Conservation (phyloP, 2,329 filamentous ascomycete genomes). For the Alternaria sp. region DNA sequence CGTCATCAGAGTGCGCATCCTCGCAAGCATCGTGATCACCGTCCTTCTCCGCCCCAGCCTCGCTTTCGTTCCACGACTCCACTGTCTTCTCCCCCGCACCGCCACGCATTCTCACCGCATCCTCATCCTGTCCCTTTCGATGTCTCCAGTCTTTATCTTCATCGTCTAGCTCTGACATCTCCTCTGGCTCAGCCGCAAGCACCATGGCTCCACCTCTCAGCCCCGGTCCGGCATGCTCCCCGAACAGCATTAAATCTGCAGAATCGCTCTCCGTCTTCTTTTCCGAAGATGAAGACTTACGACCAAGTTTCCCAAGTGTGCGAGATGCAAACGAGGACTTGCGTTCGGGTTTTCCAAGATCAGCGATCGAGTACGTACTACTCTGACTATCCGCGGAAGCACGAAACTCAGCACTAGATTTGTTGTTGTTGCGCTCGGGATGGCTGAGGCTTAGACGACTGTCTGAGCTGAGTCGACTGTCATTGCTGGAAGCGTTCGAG, state of each 20-base stretch:
- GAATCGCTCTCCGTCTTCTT: neutral
- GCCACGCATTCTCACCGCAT: neutral
- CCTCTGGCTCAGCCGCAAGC: neutral
- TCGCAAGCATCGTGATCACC: neutral
- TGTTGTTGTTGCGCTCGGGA: neutral
- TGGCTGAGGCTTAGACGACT: neutral
- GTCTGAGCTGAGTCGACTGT: neutral
- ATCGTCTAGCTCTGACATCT: neutral
- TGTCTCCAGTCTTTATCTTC: neutral
- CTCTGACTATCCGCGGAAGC: neutral
- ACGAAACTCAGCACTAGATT: neutral
- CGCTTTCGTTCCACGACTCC: neutral
- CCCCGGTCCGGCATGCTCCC: neutral
- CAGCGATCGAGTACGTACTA: neutral
- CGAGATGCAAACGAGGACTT: neutral
- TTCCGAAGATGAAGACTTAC: neutral
- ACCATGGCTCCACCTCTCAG: neutral
- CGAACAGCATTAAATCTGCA: neutral
- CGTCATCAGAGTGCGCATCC: neutral
- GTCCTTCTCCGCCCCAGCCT: neutral
- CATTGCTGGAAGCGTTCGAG: conserved; percentile 1
- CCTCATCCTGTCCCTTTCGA: neutral
- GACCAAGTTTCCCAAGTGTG: neutral
- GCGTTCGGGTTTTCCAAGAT: neutral
- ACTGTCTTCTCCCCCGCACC: neutral